phyloP scores from a whole-genome alignment of 2,329 filamentous ascomycete species.

The Nigrospora oryzae region DNA sequence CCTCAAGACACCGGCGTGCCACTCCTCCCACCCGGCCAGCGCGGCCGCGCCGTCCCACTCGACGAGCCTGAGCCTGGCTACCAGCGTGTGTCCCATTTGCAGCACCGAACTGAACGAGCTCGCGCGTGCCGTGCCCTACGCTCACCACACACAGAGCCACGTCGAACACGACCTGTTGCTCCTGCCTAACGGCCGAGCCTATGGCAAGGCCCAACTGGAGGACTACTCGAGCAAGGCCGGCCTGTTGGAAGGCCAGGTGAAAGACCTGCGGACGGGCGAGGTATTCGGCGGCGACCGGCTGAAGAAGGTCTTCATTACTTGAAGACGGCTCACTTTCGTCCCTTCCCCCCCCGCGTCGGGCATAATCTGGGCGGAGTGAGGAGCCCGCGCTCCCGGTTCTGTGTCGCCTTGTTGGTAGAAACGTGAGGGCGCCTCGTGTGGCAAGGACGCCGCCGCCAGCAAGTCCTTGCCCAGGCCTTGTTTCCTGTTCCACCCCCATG shows the following conservation, averaged over 20 bases:
- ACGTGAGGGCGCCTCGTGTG: too few relatives aligned
- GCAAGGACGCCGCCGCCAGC: too few relatives aligned
- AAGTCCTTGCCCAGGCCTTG: too few relatives aligned
- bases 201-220: slow-evolving; percentile 65
- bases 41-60: slow-evolving; percentile 24
- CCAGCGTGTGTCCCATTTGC: slow-evolving; percentile 85
- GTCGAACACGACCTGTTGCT: slow-evolving; percentile 83
- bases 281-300: slow-evolving; percentile 53
- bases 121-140: slow-evolving; percentile 82
- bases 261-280: slow-evolving; percentile 71
- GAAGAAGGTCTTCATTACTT: slow-evolving; percentile 90
- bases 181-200: slow-evolving; percentile 79
- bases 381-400: too few relatives aligned
- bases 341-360: too few relatives aligned
- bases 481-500: too few relatives aligned
- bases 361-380: too few relatives aligned
- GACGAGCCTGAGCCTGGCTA: slow-evolving; percentile 49
- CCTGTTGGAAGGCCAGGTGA: slow-evolving; percentile 55
- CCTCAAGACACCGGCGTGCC: slow-evolving; percentile 90
- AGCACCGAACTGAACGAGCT: slow-evolving; percentile 90
- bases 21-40: slow-evolving; percentile 41
- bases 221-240: slow-evolving; percentile 75
- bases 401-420: too few relatives aligned
- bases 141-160: slow-evolving; percentile 88
- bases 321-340: slow-evolving; percentile 6